phyloP scores from a whole-genome alignment of 257 asterid genomes.

The Salvia miltiorrhiza region DNA sequence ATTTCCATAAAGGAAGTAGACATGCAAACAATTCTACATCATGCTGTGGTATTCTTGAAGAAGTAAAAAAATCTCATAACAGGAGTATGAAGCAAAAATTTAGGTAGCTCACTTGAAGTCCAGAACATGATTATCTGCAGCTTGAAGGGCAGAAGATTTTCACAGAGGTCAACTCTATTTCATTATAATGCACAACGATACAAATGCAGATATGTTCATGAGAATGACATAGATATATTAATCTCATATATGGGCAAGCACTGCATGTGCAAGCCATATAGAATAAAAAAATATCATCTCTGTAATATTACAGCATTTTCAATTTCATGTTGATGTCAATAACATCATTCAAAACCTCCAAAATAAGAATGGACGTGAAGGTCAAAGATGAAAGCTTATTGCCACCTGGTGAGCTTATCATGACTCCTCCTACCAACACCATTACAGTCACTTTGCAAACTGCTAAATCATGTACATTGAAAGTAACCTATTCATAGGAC shows the following conservation, averaged over 20 bases:
- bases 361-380: background rate
- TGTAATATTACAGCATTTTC: background rate
- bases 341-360: background rate
- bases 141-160: background rate
- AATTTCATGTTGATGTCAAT: background rate
- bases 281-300: background rate
- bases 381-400: background rate
- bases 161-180: background rate
- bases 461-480: background rate
- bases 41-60: background rate
- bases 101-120: background rate
- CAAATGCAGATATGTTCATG: background rate
- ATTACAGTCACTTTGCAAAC: background rate
- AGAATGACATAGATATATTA: background rate
- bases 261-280: background rate
- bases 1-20: background rate
- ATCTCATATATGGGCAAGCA: background rate
- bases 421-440: background rate
- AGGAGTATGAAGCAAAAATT: background rate
- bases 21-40: conserved; percentile 5
- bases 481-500: background rate
- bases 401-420: background rate
- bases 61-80: background rate
- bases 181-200: background rate
- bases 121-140: background rate